Evolutionary conservation across 768 basidiomycete species (phyloP), one percentile per base, ranked within the genome.

Genomic region (Calvatia gigantea): DNA sequence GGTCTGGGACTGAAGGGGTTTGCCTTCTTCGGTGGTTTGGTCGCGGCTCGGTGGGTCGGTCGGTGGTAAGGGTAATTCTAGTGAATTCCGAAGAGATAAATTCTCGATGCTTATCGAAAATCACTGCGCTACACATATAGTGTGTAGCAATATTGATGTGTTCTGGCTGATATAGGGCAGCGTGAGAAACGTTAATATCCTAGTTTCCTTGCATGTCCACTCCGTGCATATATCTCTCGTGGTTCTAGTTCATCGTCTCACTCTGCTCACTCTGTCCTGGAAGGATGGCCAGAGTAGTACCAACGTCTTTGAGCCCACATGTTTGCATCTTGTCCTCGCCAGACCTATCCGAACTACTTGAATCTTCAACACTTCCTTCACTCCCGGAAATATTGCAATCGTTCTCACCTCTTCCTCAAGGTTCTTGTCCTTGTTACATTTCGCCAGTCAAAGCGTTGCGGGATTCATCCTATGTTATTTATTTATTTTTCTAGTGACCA

Each of bases 331-430:
- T 89, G 32, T 75, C 85, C 0, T 91, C 90, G 0, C 76, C 79
- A 38, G 91, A 94, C 70, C 79, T 94, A 29, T 69, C 72, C 46
- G 76, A 82, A 31, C 75, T 91, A 32, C 71, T 94, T 43, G 69
- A 73, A 27, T 64, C 74, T 1, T 77, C 83, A 7, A 80, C 81
- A 1, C 70, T 94, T 15, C 91, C 91, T 2, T 75, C 86, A 14
- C 71, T 93, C 12, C 82, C 84, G 31, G 77, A 86, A 61, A 81
- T 94, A 54, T 76, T 93, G 27, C 91, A 93, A 67, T 90, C 89
- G 2, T 93, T 93, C 63, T 89, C 89, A 2, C 91, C 91, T 9
- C 73, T 93, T 48, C 85, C 89, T 0, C 84, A 91, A 77, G 88
- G 91, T 89, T 67, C 31, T 54, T 53, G 14, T n/a, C n/a, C n/a